Evolutionary conservation across 2,329 filamentous ascomycete species (phyloP), one percentile per base, ranked within the genome.

Genomic region (Scytalidium sp.): DNA sequence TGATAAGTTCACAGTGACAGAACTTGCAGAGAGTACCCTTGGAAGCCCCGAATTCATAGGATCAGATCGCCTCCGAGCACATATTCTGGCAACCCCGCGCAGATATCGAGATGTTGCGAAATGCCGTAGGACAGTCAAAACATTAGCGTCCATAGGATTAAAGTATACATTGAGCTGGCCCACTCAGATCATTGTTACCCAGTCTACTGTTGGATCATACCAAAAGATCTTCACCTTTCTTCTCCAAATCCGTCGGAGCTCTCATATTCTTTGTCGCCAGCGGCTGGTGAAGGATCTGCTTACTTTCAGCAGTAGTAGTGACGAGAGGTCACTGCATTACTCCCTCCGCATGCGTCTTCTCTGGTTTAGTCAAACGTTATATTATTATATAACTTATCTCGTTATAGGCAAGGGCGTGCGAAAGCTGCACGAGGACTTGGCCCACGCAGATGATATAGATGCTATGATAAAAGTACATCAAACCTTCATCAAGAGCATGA

Each of bases 1-100:
- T 53, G 90, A 97, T 64, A 81, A 84, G 19, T 96, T 93, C 61
- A 77, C 87, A 1, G 72, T 97, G 22, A 94, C 88, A 0, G 89
- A 92, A 56, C 70, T 90, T 2, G 84, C 87, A 1, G 87, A 90
- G 50, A 84, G 85, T 49, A 83, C 87, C 0, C 91, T 90, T 63
- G 75, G 73, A 4, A 63, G 62, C 1, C 60, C 81, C 1, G 57
- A 69, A 1, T 70, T 71, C 2, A 67, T 88, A 1, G 81, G 90
- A 48, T 58, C 75, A 2, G 79, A 84, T 44, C 80, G 81, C 19
- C 69, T 96, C 8, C 76, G 81, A 2, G 79, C 89, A 19, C 76
- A 73, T 17, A 77, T 79, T 2, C 74, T 60, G 43, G 64, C 54
- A 55, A 72, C 64, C 49, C 68, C 62, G 49, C 68, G 41, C 23